Base-by-base conservation (phyloP, 192 early-diverging fungal genomes). In the Glomus cerebriforme region DNA sequence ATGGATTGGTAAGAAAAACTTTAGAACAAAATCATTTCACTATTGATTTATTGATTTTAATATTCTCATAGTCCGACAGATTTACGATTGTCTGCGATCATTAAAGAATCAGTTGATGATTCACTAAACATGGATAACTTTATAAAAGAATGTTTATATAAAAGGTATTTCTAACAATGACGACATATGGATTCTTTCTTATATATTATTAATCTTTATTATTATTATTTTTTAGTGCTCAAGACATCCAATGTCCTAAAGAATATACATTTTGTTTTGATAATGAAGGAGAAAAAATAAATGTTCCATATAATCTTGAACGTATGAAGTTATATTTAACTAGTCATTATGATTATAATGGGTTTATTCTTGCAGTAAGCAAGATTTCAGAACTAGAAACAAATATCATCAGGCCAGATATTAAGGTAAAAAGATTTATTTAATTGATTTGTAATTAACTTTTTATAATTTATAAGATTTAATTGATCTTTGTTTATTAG, bases 381-480 rank as follows among this genome's bases (percentile, higher is more conserved):
- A 68, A 68, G 7, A 35, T 68, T 68, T 37, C 35, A 68, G 66
- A 68, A 35, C 66, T 35, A 68, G 34, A 68, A 68, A 68, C 66
- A n/a, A 68, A 37, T 37, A 39, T 37, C 0, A 7, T 39, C 9
- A 68, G 66, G 31, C 66, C 66, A 37, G 66, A 68, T 7, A 35
- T 68, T 37, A 68, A 37, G 66, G 66, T 68, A 68, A n/a, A 19
- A 68, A 32, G 31, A 32, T 65, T 26, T 35, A 19, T 24, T 65
- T 17, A 65, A 65, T 8, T 39, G n/a, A 35, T 9, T 10, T 37
- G n/a, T n/a, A n/a, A n/a, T 43, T 68, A 22, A n/a, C 19, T 19
- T 54, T 54, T 19, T 22, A 54, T 54, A 54, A 54, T n/a, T n/a
- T n/a, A n/a, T n/a, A 54, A 7, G 17, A 22, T 54, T 9, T 54